Evolutionary conservation across 352 stramenopile genomes (phyloP).

Genomic region (Pythium angustatum): DNA sequence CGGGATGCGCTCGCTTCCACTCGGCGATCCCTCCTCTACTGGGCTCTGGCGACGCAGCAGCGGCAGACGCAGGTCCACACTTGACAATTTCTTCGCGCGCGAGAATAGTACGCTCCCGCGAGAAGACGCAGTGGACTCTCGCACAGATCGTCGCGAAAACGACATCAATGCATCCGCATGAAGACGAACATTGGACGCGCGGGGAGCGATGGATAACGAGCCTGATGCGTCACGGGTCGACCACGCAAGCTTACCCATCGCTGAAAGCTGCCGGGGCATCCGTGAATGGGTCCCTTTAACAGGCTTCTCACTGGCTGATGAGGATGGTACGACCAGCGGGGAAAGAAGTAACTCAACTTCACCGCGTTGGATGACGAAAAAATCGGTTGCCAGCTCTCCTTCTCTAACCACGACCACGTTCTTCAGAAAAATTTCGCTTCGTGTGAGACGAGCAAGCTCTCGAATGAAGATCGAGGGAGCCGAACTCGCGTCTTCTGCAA

Average conservation of each 20-base stretch:
- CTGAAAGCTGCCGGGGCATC: background rate
- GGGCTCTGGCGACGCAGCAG: background rate
- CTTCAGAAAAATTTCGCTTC: constrained; percentile 62
- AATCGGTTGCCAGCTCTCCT: constrained; percentile 50
- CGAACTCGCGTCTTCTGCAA: constrained; percentile 21
- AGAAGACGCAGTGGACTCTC: constrained; percentile 17
- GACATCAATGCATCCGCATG: background rate
- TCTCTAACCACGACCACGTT: constrained; percentile 57
- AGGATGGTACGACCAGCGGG: constrained; percentile 12
- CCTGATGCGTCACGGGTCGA: background rate
- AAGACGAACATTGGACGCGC: background rate
- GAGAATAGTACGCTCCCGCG: constrained; percentile 18
- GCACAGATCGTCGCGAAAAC: constrained; percentile 7
- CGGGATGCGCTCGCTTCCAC: constrained; percentile 28
- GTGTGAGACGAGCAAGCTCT: constrained; percentile 31
- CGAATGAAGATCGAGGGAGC: constrained; percentile 22
- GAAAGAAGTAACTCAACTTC: constrained; percentile 55
- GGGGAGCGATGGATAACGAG: background rate
- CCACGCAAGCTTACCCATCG: background rate
- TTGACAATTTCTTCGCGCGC: constrained; percentile 7
- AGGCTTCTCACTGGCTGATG: background rate
- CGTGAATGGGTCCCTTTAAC: background rate
- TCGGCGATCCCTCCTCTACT: background rate
- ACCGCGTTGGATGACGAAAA: constrained; percentile 66
- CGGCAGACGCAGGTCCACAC: constrained; percentile 12